Evolutionary conservation across 371 early-diverging fungal genomes (phyloP).

Genomic region (Rhizopus arrhizus): DNA sequence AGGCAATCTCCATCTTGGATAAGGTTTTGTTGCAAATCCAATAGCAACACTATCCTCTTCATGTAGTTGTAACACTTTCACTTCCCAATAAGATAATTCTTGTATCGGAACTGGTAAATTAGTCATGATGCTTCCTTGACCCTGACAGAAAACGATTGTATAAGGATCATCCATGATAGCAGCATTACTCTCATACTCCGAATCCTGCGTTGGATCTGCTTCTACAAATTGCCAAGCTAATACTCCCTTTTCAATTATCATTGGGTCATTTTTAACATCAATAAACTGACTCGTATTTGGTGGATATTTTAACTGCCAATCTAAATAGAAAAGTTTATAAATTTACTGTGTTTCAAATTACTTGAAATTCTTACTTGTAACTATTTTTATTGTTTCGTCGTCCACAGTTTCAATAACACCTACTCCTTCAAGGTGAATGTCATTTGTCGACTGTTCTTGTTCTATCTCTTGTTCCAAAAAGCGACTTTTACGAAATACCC

Average conservation of each 20-base stretch:
- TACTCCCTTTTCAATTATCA: slow-evolving; percentile 38
- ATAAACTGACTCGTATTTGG: slow-evolving; percentile 32
- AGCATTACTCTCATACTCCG: slow-evolving; percentile 56
- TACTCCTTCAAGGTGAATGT: background rate
- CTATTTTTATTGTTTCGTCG: background rate
- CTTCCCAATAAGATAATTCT: slow-evolving; percentile 71
- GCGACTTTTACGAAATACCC: background rate
- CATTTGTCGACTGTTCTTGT: background rate
- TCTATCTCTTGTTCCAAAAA: background rate
- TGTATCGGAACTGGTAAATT: slow-evolving; percentile 73
- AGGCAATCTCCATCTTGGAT: slow-evolving; percentile 62
- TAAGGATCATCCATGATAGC: slow-evolving; percentile 73
- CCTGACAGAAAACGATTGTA: slow-evolving; percentile 67
- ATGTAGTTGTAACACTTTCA: slow-evolving; percentile 58
- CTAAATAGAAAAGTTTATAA: slow-evolving; percentile 15
- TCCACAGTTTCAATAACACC: background rate
- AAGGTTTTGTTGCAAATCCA: slow-evolving; percentile 67
- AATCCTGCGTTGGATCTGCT: slow-evolving; percentile 24
- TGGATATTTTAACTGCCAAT: slow-evolving; percentile 42
- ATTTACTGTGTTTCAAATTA: background rate
- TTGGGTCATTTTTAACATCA: slow-evolving; percentile 29
- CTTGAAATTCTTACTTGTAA: background rate
- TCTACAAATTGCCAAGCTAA: slow-evolving; percentile 44
- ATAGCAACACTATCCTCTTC: slow-evolving; percentile 48
- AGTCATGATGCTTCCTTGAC: slow-evolving; percentile 73